Percentiles rank a stretch among this genome's conserved stretches.
phyloP scores from a whole-genome alignment of 23 red algal species.

The Gracilaria gracilis region DNA sequence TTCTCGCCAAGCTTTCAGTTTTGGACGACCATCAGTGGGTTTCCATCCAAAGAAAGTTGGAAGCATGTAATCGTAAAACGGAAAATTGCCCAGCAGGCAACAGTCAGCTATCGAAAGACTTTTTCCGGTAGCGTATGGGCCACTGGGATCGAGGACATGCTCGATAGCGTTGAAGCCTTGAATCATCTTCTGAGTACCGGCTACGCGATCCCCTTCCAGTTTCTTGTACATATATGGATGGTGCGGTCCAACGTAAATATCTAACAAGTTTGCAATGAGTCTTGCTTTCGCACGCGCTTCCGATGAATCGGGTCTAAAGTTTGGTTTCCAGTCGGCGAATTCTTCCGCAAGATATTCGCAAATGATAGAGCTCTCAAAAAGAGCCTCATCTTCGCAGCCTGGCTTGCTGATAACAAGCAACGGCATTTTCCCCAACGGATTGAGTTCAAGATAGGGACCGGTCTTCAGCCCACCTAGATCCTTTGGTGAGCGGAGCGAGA shows the following conservation, averaged over 20 bases:
- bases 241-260: constrained; percentile 79
- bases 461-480: constrained; percentile 68
- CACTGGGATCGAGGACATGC: constrained; percentile 44
- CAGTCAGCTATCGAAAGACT: constrained; percentile 78
- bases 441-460: constrained; percentile 60
- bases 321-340: constrained; percentile 46
- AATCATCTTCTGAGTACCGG: constrained; percentile 39
- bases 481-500: constrained; percentile 54
- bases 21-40: constrained; percentile 71
- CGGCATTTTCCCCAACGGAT: constrained; percentile 85
- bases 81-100: constrained; percentile 72
- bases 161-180: constrained; percentile 71
- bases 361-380: constrained; percentile 83
- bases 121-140: constrained; percentile 72
- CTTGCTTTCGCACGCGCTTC: constrained; percentile 75
- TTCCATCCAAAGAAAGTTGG: constrained; percentile 75
- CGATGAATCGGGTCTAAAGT: constrained; percentile 62
- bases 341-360: constrained; percentile 82
- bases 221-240: constrained; percentile 86
- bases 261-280: constrained; percentile 65
- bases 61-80: constrained; percentile 85
- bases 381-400: constrained; percentile 16
- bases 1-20: constrained; percentile 70
- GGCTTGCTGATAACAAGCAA: constrained; percentile 35
- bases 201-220: constrained; percentile 39